Percentiles rank a stretch among this genome's conserved stretches.
These are phyloP conservation scores for Codiaeum variegatum DNA, from an alignment of 441 rosid genomes.

Conservation along the genomic window DNA sequence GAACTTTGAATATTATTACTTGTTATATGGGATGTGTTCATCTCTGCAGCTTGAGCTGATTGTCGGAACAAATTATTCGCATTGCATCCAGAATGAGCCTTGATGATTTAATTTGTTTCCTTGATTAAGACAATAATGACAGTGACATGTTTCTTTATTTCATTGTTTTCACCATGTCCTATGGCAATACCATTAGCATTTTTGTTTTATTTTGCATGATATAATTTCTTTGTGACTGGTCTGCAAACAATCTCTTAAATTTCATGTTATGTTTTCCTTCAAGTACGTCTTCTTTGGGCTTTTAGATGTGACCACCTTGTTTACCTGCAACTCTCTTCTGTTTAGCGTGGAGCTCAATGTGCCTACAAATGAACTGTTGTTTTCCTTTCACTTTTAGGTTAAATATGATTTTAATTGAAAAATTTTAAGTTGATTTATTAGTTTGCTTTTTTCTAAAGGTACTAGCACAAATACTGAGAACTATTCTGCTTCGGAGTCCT, in stretches of 20 bases:
- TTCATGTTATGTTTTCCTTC: neutral
- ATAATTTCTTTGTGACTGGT: neutral
- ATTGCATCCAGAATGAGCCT: neutral
- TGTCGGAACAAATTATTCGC: too few relatives aligned
- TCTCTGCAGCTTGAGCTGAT: neutral
- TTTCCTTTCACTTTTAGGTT: neutral
- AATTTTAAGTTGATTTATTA: neutral
- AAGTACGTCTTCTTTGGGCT: neutral
- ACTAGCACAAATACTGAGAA: constrained; percentile 17
- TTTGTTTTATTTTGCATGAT: neutral
- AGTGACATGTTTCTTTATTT: neutral
- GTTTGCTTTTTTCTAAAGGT: constrained; percentile 21
- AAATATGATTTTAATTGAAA: neutral
- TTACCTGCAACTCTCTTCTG: neutral
- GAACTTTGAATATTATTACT: neutral
- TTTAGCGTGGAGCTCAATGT: neutral
- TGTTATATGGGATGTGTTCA: neutral
- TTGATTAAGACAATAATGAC: neutral
- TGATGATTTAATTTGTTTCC: neutral
- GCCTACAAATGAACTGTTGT: neutral
- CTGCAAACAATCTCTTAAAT: neutral
- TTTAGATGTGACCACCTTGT: neutral
- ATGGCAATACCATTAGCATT: neutral
- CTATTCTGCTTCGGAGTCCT: constrained; percentile 14
- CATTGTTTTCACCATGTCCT: neutral